Percentiles rank a stretch among this genome's conserved stretches.
Evolutionary conservation across 129 eudicot genomes (phyloP).

Genomic region (Escallonia rubra): DNA sequence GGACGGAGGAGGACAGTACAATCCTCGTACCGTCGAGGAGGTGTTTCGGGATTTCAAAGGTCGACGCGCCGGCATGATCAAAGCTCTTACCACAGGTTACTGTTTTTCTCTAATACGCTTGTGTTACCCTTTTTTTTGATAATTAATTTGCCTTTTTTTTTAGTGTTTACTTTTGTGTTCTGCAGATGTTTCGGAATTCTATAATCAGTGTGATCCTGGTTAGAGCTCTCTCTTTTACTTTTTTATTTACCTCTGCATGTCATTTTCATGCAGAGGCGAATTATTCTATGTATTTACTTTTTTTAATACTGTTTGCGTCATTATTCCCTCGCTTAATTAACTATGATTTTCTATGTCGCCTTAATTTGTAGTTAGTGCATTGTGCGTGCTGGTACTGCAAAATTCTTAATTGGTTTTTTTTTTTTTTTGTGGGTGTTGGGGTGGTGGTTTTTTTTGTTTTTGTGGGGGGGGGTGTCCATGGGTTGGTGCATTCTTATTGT

Average conservation of each 20-base stretch:
- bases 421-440: not conserved
- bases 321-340: not conserved
- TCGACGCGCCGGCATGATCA: slow-evolving; percentile 60
- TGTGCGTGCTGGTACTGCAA: not conserved
- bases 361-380: not conserved
- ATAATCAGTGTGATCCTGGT: slow-evolving; percentile 90
- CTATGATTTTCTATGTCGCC: not conserved
- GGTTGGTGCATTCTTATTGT: not conserved
- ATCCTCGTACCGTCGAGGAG: slow-evolving; percentile 75
- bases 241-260: not conserved
- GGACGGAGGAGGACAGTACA: slow-evolving; percentile 46
- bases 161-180: slow-evolving; percentile 1
- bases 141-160: not conserved
- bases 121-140: not conserved
- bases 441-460: too few relatives aligned
- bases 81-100: slow-evolving; percentile 77
- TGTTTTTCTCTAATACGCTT: not conserved
- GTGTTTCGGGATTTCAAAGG: slow-evolving; percentile 82
- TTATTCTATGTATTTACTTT: not conserved
- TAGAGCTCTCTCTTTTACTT: slow-evolving; percentile 9
- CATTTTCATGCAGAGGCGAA: too few relatives aligned
- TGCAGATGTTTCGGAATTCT: slow-evolving; percentile 77
- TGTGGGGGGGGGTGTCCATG: not conserved
- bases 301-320: not conserved
- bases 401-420: not conserved